Percentiles rank a stretch among this genome's conserved stretches.
These are phyloP conservation scores for Glonium stellatum DNA, from an alignment of 495 filamentous ascomycete genomes.

Conservation along the genomic window DNA sequence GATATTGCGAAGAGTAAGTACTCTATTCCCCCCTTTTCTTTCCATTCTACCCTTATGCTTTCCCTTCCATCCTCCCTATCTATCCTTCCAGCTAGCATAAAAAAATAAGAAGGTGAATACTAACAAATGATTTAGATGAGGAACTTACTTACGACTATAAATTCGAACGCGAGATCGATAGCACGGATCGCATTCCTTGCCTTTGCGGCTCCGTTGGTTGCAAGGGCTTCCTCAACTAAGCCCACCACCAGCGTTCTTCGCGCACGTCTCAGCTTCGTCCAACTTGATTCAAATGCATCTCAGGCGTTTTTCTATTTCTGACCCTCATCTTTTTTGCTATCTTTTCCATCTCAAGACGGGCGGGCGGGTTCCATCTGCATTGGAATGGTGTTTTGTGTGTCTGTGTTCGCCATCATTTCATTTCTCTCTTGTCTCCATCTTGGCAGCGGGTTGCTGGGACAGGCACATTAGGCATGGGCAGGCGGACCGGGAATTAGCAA, in stretches of 20 bases:
- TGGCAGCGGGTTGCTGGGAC: too few relatives aligned
- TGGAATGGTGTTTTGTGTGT: too few relatives aligned
- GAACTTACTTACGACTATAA: constrained; percentile 99
- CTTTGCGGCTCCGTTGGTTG: constrained; percentile 91
- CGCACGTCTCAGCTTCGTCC: neutral
- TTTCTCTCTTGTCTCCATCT: too few relatives aligned
- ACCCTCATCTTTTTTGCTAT: too few relatives aligned
- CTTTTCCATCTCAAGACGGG: too few relatives aligned
- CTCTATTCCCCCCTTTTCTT: neutral
- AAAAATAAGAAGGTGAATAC: too few relatives aligned
- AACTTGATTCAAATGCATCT: too few relatives aligned
- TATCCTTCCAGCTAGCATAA: neutral
- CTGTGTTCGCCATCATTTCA: too few relatives aligned
- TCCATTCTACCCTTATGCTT: neutral
- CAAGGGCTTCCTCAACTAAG: constrained; percentile 97
- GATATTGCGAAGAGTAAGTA: constrained; percentile 89
- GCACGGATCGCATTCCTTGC: constrained; percentile 91
- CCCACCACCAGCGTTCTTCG: neutral
- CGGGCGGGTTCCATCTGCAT: too few relatives aligned
- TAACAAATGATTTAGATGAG: constrained; percentile 57
- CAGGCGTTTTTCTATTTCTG: too few relatives aligned
- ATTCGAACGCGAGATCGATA: constrained; percentile 94
- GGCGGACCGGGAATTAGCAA: too few relatives aligned
- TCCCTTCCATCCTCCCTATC: neutral
- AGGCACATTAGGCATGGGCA: too few relatives aligned